These are phyloP conservation scores for Leptodermis oblonga DNA, from an alignment of 257 asterid genomes.

Conservation along the genomic window DNA sequence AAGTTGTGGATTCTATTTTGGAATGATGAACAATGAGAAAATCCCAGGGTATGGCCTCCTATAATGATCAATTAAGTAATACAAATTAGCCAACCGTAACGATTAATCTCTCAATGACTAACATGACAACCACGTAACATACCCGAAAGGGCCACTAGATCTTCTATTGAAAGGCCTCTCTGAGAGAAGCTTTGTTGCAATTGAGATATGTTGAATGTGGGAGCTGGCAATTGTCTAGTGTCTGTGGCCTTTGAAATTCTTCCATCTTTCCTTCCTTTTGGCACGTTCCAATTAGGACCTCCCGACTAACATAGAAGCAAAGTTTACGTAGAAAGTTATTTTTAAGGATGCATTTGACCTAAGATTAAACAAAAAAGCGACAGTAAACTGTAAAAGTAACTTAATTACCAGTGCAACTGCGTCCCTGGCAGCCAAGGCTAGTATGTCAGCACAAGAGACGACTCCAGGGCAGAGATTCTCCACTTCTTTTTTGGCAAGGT, in stretches of 20 bases:
- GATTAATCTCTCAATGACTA: too few species aligned
- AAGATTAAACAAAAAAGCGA: too few species aligned
- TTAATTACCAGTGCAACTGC: conserved; percentile 76
- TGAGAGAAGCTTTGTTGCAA: conserved; percentile 67
- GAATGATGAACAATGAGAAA: conserved; percentile 86
- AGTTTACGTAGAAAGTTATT: too few species aligned
- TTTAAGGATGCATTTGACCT: background rate
- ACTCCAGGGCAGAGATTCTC: conserved; percentile 73
- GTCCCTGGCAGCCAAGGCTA: conserved; percentile 82
- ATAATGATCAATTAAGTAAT: background rate
- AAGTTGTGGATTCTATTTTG: conserved; percentile 83
- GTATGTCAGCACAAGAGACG: conserved; percentile 81
- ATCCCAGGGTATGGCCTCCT: conserved; percentile 94
- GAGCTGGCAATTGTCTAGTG: conserved; percentile 56
- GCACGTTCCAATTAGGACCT: conserved; percentile 81
- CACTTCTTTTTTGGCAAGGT: conserved; percentile 53
- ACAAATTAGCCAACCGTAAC: too few species aligned
- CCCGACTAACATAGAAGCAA: conserved; percentile 45
- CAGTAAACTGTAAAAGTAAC: background rate
- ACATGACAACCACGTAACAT: too few species aligned
- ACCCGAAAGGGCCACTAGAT: conserved; percentile 81
- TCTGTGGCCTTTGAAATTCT: conserved; percentile 62
- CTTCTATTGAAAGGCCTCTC: conserved; percentile 70
- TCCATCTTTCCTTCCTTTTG: conserved; percentile 81
- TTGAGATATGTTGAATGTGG: conserved; percentile 71